Evolutionary conservation across 2,329 filamentous ascomycete species (phyloP).

Genomic region (Apiospora saccharicola): DNA sequence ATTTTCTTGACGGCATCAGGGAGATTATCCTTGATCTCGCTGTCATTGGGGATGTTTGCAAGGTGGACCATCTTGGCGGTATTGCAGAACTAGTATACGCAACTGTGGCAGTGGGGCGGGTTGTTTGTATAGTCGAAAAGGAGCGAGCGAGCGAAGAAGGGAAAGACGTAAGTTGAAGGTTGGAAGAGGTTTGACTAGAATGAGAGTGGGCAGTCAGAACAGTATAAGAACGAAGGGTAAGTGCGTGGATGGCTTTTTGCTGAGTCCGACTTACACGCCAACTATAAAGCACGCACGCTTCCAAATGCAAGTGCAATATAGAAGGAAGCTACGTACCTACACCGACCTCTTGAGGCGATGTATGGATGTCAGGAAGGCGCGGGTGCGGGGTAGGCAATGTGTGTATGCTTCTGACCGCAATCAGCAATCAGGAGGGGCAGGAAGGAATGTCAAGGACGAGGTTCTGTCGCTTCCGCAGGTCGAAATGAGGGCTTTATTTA

Average conservation of each 20-base stretch:
- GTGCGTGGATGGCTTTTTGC: neutral
- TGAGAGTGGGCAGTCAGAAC: neutral
- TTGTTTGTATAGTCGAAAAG: neutral
- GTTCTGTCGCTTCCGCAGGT: neutral
- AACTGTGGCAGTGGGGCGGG: neutral
- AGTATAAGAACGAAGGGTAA: neutral
- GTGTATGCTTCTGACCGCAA: neutral
- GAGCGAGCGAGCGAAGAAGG: neutral
- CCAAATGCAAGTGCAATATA: neutral
- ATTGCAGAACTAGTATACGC: neutral
- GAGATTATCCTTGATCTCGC: constrained; percentile 38
- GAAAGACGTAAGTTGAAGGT: neutral
- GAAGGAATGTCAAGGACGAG: constrained; percentile 2
- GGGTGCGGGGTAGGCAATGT: constrained; percentile 13
- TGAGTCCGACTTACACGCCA: neutral
- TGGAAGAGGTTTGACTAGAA: neutral
- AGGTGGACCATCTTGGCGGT: constrained; percentile 59
- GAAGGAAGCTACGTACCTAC: constrained; percentile 15
- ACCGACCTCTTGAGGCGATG: neutral
- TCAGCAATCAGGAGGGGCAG: constrained; percentile 2
- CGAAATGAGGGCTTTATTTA: constrained; percentile 8
- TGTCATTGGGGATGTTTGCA: constrained; percentile 47
- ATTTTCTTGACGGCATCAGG: constrained; percentile 50
- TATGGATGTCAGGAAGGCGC: constrained; percentile 8
- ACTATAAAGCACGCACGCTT: neutral